Base-by-base conservation (phyloP, 306 rosid genomes). In the Acacia confusa region DNA sequence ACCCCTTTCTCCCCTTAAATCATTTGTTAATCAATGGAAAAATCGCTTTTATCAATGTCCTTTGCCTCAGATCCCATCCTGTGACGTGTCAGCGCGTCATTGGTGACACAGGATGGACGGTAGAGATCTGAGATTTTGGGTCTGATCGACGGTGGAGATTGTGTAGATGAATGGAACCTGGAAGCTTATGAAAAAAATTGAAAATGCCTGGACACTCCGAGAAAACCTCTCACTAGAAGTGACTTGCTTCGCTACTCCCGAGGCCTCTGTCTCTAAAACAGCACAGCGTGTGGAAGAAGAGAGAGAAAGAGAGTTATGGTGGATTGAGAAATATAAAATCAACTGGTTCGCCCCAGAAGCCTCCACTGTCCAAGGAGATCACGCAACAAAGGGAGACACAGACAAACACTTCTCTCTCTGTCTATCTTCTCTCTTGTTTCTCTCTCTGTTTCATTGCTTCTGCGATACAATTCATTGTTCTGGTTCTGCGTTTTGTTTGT, bases 311-410 rank as follows among this genome's bases (percentile, higher is more conserved):
- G 72, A 65, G 78, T 75, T 53, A 64, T 55, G 75, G 75, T 41
- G 25, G 82, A 85, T 63, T 77, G 74, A 75, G n/a, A 69, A 75
- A 78, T 44, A 81, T 32, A 77, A 70, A 66, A 7, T 58, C 32
- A 58, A 81, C 84, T 82, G 44, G 40, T 71, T 88, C 89, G 86
- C 84, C 81, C 79, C 79, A 74, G 52, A 78, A 75, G 58, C 80
- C 89, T 87, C 88, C 89, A 84, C 83, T 82, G 78, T 87, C 84
- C 70, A 86, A 82, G 85, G 88, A 89, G 89, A 85, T 82, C 83
- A 71, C 75, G 77, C 70, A 28, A 16, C 34, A 3, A 13, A 57
- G 57, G 68, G 25, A 0, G n/a, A 52, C 10, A 65, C 70, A 41
- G 20, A 43, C 65, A 36, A 6, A 36, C 40, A 36, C 40, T 36